Percentiles rank a stretch among this genome's conserved stretches.
phyloP scores from a whole-genome alignment of 2,329 filamentous ascomycete species.

The Dactylonectria estremocensis region DNA sequence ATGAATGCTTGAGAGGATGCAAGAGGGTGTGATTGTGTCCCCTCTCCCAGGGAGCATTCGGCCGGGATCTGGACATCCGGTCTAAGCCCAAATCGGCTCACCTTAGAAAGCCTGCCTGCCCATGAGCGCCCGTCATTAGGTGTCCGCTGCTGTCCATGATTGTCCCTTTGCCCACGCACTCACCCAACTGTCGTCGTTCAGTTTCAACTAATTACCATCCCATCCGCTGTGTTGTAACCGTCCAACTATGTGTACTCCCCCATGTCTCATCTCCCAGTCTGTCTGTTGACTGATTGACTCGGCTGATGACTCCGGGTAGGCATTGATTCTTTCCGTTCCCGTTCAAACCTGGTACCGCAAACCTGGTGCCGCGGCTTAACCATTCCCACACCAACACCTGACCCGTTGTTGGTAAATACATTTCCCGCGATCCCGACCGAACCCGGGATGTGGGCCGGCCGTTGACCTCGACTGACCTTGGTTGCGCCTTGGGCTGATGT shows the following conservation, averaged over 20 bases:
- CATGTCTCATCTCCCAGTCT: not conserved
- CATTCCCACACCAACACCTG: slow-evolving; percentile 25
- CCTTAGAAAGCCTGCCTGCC: slow-evolving; percentile 33
- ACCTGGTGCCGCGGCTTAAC: slow-evolving; percentile 1
- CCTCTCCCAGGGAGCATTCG: slow-evolving; percentile 22
- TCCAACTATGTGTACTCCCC: not conserved
- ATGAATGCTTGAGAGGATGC: slow-evolving; percentile 7
- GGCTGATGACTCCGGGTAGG: slow-evolving; percentile 1
- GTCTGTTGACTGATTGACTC: slow-evolving; percentile 6
- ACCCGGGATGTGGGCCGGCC: slow-evolving; percentile 40
- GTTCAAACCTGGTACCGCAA: slow-evolving; percentile 12
- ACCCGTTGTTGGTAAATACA: slow-evolving; percentile 20
- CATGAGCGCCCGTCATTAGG: not conserved
- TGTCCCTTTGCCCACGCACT: slow-evolving; percentile 26
- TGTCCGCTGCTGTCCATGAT: slow-evolving; percentile 24
- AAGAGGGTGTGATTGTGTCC: slow-evolving; percentile 12
- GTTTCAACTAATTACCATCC: not conserved
- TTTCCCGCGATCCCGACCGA: slow-evolving; percentile 36
- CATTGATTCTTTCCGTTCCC: slow-evolving; percentile 21
- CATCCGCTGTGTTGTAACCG: not conserved
- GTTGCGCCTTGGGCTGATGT: slow-evolving; percentile 40
- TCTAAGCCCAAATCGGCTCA: slow-evolving; percentile 48
- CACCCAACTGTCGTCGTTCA: slow-evolving; percentile 5
- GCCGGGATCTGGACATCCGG: slow-evolving; percentile 37
- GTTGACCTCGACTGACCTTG: slow-evolving; percentile 47